A percentile compares a stretch with the other conserved stretches of the same genome.
These are phyloP conservation scores for Aspergillus alliaceus DNA, from an alignment of 2,329 filamentous ascomycete species.

Conservation along the genomic window DNA sequence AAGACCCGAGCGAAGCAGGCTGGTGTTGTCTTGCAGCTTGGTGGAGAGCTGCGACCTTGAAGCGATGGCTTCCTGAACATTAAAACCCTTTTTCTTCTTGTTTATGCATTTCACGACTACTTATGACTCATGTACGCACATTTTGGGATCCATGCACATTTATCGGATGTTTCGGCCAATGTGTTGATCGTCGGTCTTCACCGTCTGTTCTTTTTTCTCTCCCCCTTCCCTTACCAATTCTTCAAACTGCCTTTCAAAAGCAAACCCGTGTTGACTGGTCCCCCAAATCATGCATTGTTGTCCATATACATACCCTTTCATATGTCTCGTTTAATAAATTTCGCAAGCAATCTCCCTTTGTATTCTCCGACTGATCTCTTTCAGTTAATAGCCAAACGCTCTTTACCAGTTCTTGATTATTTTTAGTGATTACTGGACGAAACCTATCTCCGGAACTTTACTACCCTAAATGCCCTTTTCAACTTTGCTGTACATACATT, in stretches of 20 bases:
- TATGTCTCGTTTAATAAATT: constrained; percentile 6
- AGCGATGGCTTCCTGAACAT: background rate
- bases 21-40: constrained; percentile 65
- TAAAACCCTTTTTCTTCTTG: constrained; percentile 9
- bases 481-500: constrained; percentile 5
- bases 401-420: background rate
- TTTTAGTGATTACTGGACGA: background rate
- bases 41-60: constrained; percentile 61
- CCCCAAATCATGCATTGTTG: constrained; percentile 11
- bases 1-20: constrained; percentile 43
- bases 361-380: constrained; percentile 1
- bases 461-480: background rate
- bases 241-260: background rate
- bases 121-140: constrained; percentile 22
- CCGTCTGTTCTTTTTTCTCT: constrained; percentile 2
- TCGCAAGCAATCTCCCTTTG: constrained; percentile 10
- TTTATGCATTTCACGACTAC: constrained; percentile 21
- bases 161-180: constrained; percentile 25
- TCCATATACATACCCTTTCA: constrained; percentile 16
- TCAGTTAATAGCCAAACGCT: background rate
- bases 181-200: constrained; percentile 3
- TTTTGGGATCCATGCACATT: constrained; percentile 4
- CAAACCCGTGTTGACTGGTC: background rate
- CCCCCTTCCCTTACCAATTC: background rate
- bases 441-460: background rate